phyloP scores from a whole-genome alignment of 129 eudicot species.

The Helichrysum umbraculigerum region DNA sequence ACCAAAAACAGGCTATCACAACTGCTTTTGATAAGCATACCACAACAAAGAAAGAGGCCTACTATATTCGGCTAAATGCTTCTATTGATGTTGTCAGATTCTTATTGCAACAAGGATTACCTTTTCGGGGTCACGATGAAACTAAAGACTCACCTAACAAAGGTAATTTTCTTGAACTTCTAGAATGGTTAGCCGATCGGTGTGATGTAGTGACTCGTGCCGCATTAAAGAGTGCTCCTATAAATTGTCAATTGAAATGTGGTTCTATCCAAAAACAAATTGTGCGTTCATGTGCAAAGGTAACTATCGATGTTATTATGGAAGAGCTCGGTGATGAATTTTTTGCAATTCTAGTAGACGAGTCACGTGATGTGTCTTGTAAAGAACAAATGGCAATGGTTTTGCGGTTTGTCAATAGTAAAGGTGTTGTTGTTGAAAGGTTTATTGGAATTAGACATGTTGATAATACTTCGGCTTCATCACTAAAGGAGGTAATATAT shows the following conservation, averaged over 20 bases:
- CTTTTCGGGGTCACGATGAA: constrained; percentile 4
- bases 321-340: neutral
- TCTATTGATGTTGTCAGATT: neutral
- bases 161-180: neutral
- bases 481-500: no score
- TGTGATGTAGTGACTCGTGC: neutral
- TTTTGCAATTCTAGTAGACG: constrained; percentile 11
- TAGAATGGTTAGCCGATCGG: neutral
- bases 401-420: no score
- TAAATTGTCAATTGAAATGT: neutral
- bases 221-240: neutral
- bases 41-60: neutral
- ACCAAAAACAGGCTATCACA: neutral
- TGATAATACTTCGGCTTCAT: no score
- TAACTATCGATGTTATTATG: neutral
- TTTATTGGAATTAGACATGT: no score
- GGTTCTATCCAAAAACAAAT: neutral
- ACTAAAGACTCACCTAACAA: neutral
- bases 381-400: constrained; percentile 13
- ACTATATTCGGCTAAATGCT: neutral
- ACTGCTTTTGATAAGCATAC: neutral
- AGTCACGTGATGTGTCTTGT: constrained; percentile 9
- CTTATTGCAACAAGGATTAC: neutral
- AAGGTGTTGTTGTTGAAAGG: no score
- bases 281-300: neutral